Evolutionary conservation across 208 protist genomes (phyloP), one percentile per base, ranked within the genome.

Genomic region (Balamuthia mandrillaris): DNA sequence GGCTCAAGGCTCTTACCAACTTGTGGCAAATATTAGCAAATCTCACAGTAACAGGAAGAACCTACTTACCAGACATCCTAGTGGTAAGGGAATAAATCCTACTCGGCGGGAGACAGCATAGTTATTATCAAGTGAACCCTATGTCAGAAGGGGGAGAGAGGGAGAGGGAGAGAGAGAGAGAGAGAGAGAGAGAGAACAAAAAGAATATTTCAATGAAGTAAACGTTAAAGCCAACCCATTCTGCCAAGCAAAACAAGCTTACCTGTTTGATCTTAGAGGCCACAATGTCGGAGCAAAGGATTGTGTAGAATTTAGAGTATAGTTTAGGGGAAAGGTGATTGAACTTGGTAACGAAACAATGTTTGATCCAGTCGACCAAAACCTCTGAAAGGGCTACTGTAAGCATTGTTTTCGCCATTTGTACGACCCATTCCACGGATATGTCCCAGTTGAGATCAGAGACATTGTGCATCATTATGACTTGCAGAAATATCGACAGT

Each of bases 281-380:
- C 61, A 86, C 24, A 47, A 89, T 63, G 47, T 92, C 86, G 18
- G 16, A 41, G 74, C 78, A 91, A 12, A 91, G n/a, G 16, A 91
- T 65, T n/a, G 45, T 31, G 6, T 49, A 10, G 84, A 88, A 93
- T 47, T 70, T 66, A n/a, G 86, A 58, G 91, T 95, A 96, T 4
- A 96, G 83, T 14, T 86, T 77, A 3, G 90, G 90, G 18, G 86
- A 72, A 14, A 96, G 91, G 37, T 90, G 77, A 78, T 98, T 98
- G 78, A 96, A 96, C 82, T 95, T 95, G 0, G 91, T 93, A 29
- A 96, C 90, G 68, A 97, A 98, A 9, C 92, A 77, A 63, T 96
- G 95, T 87, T 97, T 98, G 16, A 95, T 92, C 47, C 92, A 96
- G 88, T 98, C 95, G 21, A 97, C 90, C 9, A 94, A 39, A 1